Evolutionary conservation across 129 eudicot genomes (phyloP), one percentile per base, ranked within the genome.

Genomic region (Escallonia herrerae): DNA sequence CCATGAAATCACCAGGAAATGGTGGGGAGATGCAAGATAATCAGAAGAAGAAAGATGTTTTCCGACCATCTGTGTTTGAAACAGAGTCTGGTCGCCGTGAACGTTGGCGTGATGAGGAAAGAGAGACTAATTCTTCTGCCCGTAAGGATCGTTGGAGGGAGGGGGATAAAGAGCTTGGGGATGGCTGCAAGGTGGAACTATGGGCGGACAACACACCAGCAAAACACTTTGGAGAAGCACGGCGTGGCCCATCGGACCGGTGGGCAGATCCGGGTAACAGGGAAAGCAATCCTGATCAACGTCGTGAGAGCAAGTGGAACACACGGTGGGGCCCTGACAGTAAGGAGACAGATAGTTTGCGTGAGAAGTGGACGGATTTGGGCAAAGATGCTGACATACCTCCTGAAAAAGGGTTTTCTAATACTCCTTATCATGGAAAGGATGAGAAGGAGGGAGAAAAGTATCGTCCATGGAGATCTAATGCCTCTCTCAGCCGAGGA

Each of bases 21-120:
- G 77, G 75, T 11, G 89, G 85, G 9, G 86, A 68, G 40, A 49
- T 49, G 40, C 76, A 22, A 64, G 91, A 84, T 56, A 46, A 67
- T 47, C 87, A 73, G 43, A 94, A 86, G 82, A 93, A 80, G 65
- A 89, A 86, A 64, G 99, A 94, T 52, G 95, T 89, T 74, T 89
- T 84, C 56, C 74, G 97, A 58, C 99, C 97, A 15, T 81, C 97
- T 8, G 71, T 89, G 65, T 87, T 86, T 13, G 91, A 86, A 59
- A 66, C 66, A 71, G 95, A 86, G 13, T 74, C 86, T 51, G 84
- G 86, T 54, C 87, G 80, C 14, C 97, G 89, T 60, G 99, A 94
- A 3, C 90, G 82, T 52, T 94, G 99, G 99, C 95, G 84, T 65
- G 99, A 94, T 53, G 99, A 94, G 72, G 99, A 94, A 77, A 80